Conservation (phyloP, 2,329 filamentous ascomycete species). For the Ophiostoma fasciatum region DNA sequence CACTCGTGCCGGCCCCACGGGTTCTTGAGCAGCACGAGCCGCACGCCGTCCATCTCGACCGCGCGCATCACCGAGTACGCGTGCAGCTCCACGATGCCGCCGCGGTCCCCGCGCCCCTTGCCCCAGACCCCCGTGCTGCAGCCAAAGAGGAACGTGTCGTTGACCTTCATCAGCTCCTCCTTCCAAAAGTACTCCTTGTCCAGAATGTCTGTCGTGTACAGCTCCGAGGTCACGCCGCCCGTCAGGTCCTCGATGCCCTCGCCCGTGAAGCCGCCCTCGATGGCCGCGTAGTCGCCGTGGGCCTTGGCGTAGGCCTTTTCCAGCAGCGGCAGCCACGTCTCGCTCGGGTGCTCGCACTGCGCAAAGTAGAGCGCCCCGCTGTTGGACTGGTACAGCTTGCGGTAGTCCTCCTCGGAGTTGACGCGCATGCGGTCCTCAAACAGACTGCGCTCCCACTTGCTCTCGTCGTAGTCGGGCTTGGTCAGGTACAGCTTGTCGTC, state of each 20-base stretch:
- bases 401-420: constrained; percentile 43
- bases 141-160: constrained; percentile 66
- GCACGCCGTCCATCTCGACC: constrained; percentile 31
- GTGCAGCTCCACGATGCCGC: constrained; percentile 42
- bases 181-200: constrained; percentile 75
- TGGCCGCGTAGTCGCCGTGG: constrained; percentile 57
- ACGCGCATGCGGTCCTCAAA: constrained; percentile 32
- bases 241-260: constrained; percentile 39
- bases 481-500: constrained; percentile 43
- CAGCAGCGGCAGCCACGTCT: constrained; percentile 59
- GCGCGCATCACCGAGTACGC: constrained; percentile 48
- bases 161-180: constrained; percentile 65
- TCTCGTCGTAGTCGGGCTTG: constrained; percentile 47
- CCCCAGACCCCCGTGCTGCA: constrained; percentile 51
- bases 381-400: constrained; percentile 49
- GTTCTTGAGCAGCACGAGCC: constrained; percentile 36
- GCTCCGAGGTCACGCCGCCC: constrained; percentile 54
- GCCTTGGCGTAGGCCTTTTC: constrained; percentile 66
- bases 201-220: constrained; percentile 56
- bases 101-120: constrained; percentile 43
- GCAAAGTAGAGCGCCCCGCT: constrained; percentile 54
- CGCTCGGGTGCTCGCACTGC: constrained; percentile 54
- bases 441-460: constrained; percentile 30
- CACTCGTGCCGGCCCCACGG: constrained; percentile 49
- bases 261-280: constrained; percentile 49